phyloP scores from a whole-genome alignment of 1,284 basidiomycete species.

The Taiwanofungus camphoratus region DNA sequence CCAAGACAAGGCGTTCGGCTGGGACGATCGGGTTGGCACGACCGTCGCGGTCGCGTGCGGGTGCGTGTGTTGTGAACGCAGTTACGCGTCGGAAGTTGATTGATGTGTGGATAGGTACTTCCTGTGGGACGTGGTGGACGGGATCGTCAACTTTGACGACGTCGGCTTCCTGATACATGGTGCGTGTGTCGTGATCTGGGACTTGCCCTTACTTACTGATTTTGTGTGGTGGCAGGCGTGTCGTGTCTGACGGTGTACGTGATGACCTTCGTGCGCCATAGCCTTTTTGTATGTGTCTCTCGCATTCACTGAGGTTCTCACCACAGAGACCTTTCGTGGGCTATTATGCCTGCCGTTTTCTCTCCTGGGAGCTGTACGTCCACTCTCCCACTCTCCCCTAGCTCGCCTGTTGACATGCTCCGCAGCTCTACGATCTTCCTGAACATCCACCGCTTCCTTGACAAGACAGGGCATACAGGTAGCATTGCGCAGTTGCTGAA shows the following conservation, averaged over 20 bases:
- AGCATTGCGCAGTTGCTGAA: constrained; percentile 59
- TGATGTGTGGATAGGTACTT: constrained; percentile 39
- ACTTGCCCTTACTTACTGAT: no score
- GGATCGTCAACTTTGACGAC: constrained; percentile 47
- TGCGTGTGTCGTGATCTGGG: constrained; percentile 12
- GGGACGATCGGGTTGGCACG: constrained; percentile 44
- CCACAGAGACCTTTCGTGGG: constrained; percentile 64
- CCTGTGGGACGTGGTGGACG: constrained; percentile 58
- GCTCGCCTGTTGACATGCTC: neutral
- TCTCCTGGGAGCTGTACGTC: constrained; percentile 70
- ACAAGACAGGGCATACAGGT: constrained; percentile 70
- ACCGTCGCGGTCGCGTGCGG: constrained; percentile 49
- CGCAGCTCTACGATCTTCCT: constrained; percentile 72
- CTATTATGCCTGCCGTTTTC: constrained; percentile 65
- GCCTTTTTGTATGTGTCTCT: constrained; percentile 3
- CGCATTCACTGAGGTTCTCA: constrained; percentile 1
- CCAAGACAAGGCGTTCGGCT: constrained; percentile 50
- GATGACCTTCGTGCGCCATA: constrained; percentile 44
- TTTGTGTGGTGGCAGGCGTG: no score
- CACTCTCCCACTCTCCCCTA: constrained; percentile 5
- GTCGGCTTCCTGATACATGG: constrained; percentile 67
- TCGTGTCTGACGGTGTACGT: constrained; percentile 55
- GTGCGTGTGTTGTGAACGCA: constrained; percentile 30
- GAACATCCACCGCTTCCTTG: constrained; percentile 74
- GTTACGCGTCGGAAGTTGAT: neutral